Conservation (phyloP, 2,329 filamentous ascomycete genomes). For the Ophidiomyces ophidiicola region DNA sequence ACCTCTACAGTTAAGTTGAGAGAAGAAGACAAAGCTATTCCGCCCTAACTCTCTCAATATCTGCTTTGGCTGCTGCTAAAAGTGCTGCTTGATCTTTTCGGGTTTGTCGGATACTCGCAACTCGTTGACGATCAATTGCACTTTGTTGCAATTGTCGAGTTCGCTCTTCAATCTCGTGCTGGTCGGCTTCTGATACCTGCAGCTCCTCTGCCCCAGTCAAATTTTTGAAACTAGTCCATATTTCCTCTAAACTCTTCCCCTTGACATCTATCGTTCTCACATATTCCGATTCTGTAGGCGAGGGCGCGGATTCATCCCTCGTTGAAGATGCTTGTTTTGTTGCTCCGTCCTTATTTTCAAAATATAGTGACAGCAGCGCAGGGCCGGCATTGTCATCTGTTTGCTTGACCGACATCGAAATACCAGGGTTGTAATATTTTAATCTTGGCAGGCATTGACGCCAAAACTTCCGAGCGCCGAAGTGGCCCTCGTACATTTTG, state of each 20-base stretch:
- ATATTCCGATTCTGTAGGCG: constrained; percentile 23
- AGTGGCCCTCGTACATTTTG: constrained; percentile 31
- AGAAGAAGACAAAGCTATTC: constrained; percentile 16
- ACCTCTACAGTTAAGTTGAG: neutral
- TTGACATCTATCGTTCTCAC: constrained; percentile 30
- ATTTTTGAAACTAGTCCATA: constrained; percentile 33
- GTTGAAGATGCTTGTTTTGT: constrained; percentile 1
- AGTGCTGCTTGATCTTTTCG: constrained; percentile 37
- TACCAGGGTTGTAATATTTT: constrained; percentile 83
- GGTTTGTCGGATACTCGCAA: constrained; percentile 30
- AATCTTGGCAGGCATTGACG: constrained; percentile 66
- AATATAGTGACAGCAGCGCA: constrained; percentile 33
- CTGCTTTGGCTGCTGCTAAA: constrained; percentile 34
- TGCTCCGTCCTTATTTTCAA: constrained; percentile 24
- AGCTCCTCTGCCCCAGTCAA: constrained; percentile 40
- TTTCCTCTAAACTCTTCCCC: constrained; percentile 29
- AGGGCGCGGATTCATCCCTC: constrained; percentile 26
- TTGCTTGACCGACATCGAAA: constrained; percentile 72
- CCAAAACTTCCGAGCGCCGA: constrained; percentile 69
- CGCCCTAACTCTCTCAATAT: constrained; percentile 32
- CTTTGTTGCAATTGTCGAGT: constrained; percentile 26
- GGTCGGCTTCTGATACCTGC: constrained; percentile 25
- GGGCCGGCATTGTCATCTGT: constrained; percentile 41
- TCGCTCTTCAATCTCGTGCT: constrained; percentile 26
- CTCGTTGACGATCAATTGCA: constrained; percentile 29